Base-by-base conservation (phyloP, 164 flowering plant species). In the Sextonia rubra region DNA sequence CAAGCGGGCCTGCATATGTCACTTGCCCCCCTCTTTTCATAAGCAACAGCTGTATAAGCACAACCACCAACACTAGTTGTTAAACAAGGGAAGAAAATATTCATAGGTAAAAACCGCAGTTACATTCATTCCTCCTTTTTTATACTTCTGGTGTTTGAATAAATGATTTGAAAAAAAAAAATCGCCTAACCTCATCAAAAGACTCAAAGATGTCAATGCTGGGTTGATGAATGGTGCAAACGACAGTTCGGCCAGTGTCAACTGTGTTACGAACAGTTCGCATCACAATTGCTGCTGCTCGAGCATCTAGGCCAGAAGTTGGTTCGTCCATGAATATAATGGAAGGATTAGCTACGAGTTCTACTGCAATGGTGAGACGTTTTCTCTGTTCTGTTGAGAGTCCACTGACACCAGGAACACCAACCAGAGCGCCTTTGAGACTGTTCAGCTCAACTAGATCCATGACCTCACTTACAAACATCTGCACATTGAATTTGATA, bases 291-390 rank as follows among this genome's bases (percentile, higher is more conserved):
- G 98, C 99, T 29, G 99, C 98, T 15, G 99, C 98, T 74, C 99
- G 81, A 14, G 99, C 99, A 81, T 95, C 99, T 44, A 95, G 93
- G 25, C 99, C 99, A 0, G 99, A 91, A 32, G 99, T 95, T 37
- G 99, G 99, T 74, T 95, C 99, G 73, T 95, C 99, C 99, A 93
- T 93, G 85, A 95, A 95, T 61, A 93, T 90, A 77, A 95, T 93
- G 6, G 99, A 93, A 29, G 99, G 99, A 76, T 95, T 95, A 1
- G 99, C 99, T 61, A 95, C 99, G 27, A 95, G 94, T 75, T 95
- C 98, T 37, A 95, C 98, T 4, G 99, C 98, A 25, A 95, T 95
- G 12, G 98, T 93, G 76, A 95, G 72, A 24, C 99, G 83, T 82
- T 95, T 95, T 74, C 99, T 85, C 70, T 95, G 98, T 76, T 95